These are phyloP conservation scores for Verbascum thapsus DNA, from an alignment of 257 asterid genomes.

Conservation along the genomic window DNA sequence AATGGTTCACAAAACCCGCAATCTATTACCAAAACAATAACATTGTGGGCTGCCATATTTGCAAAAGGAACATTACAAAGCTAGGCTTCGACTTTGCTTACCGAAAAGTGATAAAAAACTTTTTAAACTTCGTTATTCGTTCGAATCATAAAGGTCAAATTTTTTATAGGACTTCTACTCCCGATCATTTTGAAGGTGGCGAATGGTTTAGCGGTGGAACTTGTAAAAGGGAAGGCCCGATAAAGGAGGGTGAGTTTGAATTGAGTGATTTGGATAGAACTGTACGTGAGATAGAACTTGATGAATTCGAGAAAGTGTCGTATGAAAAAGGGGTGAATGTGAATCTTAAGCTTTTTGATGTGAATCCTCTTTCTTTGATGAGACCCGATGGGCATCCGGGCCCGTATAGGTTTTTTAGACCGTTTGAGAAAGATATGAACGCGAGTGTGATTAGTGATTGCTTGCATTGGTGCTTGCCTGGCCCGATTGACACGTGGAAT, in stretches of 20 bases:
- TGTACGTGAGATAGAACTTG: slow-evolving; percentile 51
- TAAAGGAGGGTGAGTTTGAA: slow-evolving; percentile 55
- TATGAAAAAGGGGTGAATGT: slow-evolving; percentile 50
- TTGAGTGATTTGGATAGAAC: slow-evolving; percentile 42
- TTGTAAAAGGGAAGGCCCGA: slow-evolving; percentile 57
- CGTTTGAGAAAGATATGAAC: slow-evolving; percentile 44
- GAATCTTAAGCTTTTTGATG: slow-evolving; percentile 58
- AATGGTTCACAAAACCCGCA: slow-evolving; percentile 68
- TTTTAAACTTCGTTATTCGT: slow-evolving; percentile 43
- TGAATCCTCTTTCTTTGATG: slow-evolving; percentile 56
- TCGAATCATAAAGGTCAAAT: slow-evolving; percentile 59
- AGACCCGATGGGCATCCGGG: slow-evolving; percentile 94
- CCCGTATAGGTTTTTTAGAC: slow-evolving; percentile 64
- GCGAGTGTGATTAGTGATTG: slow-evolving; percentile 59
- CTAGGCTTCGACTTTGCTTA: slow-evolving; percentile 59
- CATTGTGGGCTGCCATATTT: slow-evolving; percentile 63
- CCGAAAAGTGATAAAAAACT: slow-evolving; percentile 50
- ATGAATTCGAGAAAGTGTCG: slow-evolving; percentile 50
- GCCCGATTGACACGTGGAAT: slow-evolving; percentile 88
- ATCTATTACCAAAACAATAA: slow-evolving; percentile 60
- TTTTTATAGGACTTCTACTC: slow-evolving; percentile 62
- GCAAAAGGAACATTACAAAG: slow-evolving; percentile 59
- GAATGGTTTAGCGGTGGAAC: slow-evolving; percentile 72
- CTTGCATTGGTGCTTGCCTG: slow-evolving; percentile 94
- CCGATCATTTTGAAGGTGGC: slow-evolving; percentile 76